Evolutionary conservation across 768 basidiomycete species (phyloP).

Genomic region (Trametes punicea): DNA sequence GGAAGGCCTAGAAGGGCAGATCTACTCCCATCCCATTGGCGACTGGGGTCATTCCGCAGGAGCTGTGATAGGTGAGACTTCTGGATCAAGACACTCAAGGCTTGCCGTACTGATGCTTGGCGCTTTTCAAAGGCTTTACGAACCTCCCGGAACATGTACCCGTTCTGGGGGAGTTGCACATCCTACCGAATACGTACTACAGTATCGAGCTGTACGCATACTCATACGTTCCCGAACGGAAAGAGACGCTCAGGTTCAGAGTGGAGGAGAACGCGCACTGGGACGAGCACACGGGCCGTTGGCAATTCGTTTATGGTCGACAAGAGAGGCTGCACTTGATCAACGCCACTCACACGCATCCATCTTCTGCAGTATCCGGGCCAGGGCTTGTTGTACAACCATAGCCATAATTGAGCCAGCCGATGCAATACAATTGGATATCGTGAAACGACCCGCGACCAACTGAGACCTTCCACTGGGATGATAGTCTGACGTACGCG

Average conservation of each 20-base stretch:
- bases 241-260: slow-evolving; percentile 43
- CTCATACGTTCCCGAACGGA: slow-evolving; percentile 47
- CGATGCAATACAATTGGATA: neutral
- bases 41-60: slow-evolving; percentile 56
- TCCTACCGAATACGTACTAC: slow-evolving; percentile 50
- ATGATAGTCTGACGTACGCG: too few species aligned
- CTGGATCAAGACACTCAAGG: neutral
- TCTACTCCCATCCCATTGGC: slow-evolving; percentile 54
- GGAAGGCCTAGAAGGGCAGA: slow-evolving; percentile 45
- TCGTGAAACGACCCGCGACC: neutral
- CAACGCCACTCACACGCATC: slow-evolving; percentile 16
- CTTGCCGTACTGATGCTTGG: neutral
- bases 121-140: slow-evolving; percentile 36
- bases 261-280: slow-evolving; percentile 46
- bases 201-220: slow-evolving; percentile 52
- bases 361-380: neutral
- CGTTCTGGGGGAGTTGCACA: slow-evolving; percentile 43
- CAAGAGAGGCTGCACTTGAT: slow-evolving; percentile 48
- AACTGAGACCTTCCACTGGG: too few species aligned
- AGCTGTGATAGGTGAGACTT: slow-evolving; percentile 42
- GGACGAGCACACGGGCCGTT: slow-evolving; percentile 35
- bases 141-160: slow-evolving; percentile 46
- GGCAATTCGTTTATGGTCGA: slow-evolving; percentile 49
- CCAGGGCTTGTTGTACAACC: slow-evolving; percentile 10
- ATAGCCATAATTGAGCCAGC: neutral